Conservation (phyloP, 306 rosid genomes). For the Vigna radiata region DNA sequence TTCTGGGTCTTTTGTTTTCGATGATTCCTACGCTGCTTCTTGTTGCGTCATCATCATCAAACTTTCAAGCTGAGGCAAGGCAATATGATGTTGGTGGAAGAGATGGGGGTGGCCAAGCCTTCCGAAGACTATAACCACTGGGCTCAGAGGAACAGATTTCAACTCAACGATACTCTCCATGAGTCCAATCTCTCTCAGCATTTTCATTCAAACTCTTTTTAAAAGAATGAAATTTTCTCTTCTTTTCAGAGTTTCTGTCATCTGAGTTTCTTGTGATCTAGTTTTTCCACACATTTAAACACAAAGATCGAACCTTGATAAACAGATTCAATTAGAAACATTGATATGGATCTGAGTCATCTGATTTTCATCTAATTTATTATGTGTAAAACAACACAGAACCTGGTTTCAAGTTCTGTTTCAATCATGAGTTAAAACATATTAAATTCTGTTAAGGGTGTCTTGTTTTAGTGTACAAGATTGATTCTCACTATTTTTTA, state of each 20-base stretch:
- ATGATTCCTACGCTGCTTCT: conserved; percentile 32
- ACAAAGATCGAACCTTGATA: too few relatives aligned
- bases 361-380: too few relatives aligned
- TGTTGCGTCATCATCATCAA: conserved; percentile 22
- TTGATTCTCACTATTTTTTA: neutral
- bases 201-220: neutral
- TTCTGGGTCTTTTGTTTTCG: conserved; percentile 34
- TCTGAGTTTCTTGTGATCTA: neutral
- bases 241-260: neutral
- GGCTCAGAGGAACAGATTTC: conserved; percentile 69
- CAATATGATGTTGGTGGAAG: conserved; percentile 65
- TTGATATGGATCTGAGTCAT: neutral
- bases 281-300: too few relatives aligned
- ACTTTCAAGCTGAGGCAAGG: conserved; percentile 31
- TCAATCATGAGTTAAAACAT: too few relatives aligned
- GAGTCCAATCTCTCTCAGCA: conserved; percentile 22
- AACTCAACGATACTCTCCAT: conserved; percentile 81
- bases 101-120: conserved; percentile 71
- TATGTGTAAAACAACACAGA: too few relatives aligned
- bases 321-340: neutral
- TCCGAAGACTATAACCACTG: conserved; percentile 61
- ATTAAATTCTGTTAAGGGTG: neutral
- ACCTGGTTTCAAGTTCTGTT: too few relatives aligned
- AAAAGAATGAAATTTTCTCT: neutral
- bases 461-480: neutral